These are phyloP conservation scores for Ulota crispa DNA, from an alignment of 225 moss, liverwort and hornwort species.

Conservation along the genomic window DNA sequence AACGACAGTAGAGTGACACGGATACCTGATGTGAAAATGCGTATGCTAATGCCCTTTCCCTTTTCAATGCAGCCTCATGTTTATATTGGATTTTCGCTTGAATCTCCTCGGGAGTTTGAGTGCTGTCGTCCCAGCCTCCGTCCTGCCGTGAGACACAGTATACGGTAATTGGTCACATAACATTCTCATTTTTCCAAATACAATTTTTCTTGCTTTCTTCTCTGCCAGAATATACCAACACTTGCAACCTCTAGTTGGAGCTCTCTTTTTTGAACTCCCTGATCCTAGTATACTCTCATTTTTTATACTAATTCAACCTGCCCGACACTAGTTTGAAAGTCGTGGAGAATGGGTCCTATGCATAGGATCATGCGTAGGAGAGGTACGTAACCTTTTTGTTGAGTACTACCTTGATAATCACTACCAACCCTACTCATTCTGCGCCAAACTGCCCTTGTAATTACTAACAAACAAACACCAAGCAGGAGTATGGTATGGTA, in stretches of 20 bases:
- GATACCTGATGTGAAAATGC: constrained; percentile 96
- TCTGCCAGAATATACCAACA: neutral
- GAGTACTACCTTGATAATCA: neutral
- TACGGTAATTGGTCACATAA: neutral
- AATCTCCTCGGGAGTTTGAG: constrained; percentile 84
- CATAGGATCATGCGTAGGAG: neutral
- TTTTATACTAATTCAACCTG: neutral
- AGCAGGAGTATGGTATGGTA: neutral
- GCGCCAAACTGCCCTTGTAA: neutral
- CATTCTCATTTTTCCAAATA: neutral
- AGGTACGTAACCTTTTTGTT: neutral
- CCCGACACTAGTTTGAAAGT: neutral
- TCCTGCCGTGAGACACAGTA: constrained; percentile 31
- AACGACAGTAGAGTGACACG: neutral
- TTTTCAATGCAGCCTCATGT: constrained; percentile 88
- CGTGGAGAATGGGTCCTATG: neutral
- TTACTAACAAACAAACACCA: neutral
- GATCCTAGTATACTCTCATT: neutral
- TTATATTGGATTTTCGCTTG: constrained; percentile 80
- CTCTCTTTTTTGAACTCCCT: neutral
- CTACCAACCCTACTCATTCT: neutral
- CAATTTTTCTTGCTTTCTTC: neutral
- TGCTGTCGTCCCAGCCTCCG: constrained; percentile 92
- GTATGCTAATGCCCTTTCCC: constrained; percentile 92
- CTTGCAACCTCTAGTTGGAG: neutral